phyloP scores from a whole-genome alignment of 176 grass and related monocot species.

The Bothriochloa decipiens region DNA sequence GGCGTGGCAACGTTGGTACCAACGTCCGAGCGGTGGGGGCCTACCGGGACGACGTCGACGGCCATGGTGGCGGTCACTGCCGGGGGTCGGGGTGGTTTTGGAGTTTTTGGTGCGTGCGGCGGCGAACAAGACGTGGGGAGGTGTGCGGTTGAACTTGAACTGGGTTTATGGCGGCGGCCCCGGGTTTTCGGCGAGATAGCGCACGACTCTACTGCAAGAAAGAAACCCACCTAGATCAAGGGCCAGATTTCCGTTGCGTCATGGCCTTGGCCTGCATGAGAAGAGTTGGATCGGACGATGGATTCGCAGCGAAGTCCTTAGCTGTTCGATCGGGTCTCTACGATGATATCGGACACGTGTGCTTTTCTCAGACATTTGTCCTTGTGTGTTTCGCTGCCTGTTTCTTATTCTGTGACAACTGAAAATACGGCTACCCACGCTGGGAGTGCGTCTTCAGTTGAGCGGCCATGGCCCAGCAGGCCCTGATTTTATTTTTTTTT shows the following conservation, averaged over 20 bases:
- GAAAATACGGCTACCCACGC: too few relatives aligned
- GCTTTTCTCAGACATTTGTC: too few relatives aligned
- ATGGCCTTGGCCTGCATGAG: neutral
- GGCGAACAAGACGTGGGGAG: neutral
- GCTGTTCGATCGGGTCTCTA: neutral
- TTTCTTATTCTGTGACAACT: too few relatives aligned
- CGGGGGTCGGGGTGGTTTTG: neutral
- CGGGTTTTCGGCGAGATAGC: neutral
- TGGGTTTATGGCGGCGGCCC: conserved; percentile 10
- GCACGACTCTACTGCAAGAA: conserved; percentile 14
- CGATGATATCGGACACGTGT: neutral
- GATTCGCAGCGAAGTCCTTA: neutral
- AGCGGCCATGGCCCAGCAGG: too few relatives aligned
- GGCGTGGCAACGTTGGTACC: neutral
- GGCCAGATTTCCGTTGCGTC: neutral
- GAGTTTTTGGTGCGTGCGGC: neutral
- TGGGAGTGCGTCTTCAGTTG: conserved; percentile 2
- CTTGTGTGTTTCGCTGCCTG: too few relatives aligned
- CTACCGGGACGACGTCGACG: neutral
- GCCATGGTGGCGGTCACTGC: neutral
- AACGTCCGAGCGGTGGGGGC: neutral
- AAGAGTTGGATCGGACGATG: neutral
- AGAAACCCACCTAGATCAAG: neutral
- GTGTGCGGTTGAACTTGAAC: neutral
- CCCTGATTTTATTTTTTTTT: too few relatives aligned